These are phyloP conservation scores for Torulaspora quercuum DNA, from an alignment of 805 yeast species.

Conservation along the genomic window DNA sequence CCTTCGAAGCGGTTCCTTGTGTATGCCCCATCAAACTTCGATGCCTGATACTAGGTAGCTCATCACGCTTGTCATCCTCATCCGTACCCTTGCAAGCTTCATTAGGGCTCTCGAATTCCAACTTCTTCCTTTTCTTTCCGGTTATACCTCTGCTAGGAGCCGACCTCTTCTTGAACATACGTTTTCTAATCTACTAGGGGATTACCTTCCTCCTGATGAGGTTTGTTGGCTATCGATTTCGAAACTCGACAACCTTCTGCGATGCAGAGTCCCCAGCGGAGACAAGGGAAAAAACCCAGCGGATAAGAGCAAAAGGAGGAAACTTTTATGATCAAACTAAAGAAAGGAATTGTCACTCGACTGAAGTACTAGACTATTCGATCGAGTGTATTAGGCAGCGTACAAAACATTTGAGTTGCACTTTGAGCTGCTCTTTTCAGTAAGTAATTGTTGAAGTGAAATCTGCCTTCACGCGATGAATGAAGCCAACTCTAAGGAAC, in stretches of 20 bases:
- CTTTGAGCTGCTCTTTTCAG: no score
- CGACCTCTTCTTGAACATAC: slow-evolving; percentile 30
- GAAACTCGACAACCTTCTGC: no score
- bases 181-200: neutral
- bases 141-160: slow-evolving; percentile 7
- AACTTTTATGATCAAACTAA: no score
- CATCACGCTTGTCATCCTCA: slow-evolving; percentile 3
- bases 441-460: no score
- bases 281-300: slow-evolving; percentile 6
- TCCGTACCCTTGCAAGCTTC: no score
- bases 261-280: no score
- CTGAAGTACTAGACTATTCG: no score
- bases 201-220: neutral
- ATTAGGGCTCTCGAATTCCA: slow-evolving; percentile 4
- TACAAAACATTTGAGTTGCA: no score
- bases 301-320: neutral
- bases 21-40: slow-evolving; percentile 2
- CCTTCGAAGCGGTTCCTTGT: neutral
- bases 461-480: slow-evolving; percentile 19
- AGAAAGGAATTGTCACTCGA: no score
- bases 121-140: slow-evolving; percentile 18
- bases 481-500: slow-evolving; percentile 19
- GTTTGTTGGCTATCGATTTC: no score
- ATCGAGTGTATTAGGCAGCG: no score
- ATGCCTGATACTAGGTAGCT: slow-evolving; percentile 1